Base-by-base conservation (phyloP, 2,329 filamentous ascomycete genomes). In the Lojkania enalia region DNA sequence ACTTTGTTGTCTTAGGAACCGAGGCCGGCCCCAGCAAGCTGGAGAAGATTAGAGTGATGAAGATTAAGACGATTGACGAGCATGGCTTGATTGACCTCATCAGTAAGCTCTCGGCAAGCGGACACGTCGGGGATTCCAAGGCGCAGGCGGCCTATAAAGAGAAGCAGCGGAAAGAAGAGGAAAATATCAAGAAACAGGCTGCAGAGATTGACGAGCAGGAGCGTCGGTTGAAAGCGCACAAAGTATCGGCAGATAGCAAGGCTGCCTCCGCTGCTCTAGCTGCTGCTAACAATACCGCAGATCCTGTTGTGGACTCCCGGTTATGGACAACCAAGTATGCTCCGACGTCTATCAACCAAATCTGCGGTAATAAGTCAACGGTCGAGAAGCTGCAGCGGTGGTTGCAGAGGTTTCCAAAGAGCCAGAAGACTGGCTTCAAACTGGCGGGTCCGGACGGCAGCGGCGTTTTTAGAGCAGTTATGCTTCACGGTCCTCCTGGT, bases 241-340 rank as follows among this genome's bases (percentile, higher is more conserved):
- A 60, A 33, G 16, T 9, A 35, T 53, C 68, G 15, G 55, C 57
- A 23, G 67, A 70, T 32, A 62, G 57, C 37, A 76, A 73, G 31
- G 70, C 74, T 37, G 40, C 52, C 19, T 50, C 58, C 29, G 54
- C 37, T 5, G 54, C 16, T 29, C 38, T 75, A 39, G 36, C 55
- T 40, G 48, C 59, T 37, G 54, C 45, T 20, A 38, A 46, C n/a
- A 55, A 55, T 31, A 52, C 36, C 27, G 48, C 53, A 42, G 60
- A 52, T 3, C 55, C 63, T 4, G 46, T 45, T 3, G 58, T 64
- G 0, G 67, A 71, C 39, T 63, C 57, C 33, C 61, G 67, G 18
- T 77, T 99, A 2, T 95, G 94, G 87, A 99, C 94, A 1, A 88
- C 86, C 33, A 97, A 96, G 61, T 97, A 99, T 70, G 94, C 94